Percentiles rank a stretch among this genome's conserved stretches.
These are phyloP conservation scores for Mortierella sp. DNA, from an alignment of 371 early-diverging fungal genomes.

Conservation along the genomic window DNA sequence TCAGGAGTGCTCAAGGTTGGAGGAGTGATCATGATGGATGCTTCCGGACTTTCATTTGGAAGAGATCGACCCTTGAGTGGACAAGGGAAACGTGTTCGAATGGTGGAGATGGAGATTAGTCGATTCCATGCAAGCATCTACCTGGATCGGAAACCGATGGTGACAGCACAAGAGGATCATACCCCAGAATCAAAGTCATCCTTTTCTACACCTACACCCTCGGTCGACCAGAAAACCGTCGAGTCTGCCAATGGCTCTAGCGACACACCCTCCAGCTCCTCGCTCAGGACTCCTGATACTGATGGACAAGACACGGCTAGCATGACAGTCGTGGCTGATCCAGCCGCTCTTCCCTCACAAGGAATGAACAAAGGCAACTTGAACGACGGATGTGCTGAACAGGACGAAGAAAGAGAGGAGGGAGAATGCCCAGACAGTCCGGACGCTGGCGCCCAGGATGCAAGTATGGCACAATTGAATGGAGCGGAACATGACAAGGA, in stretches of 20 bases:
- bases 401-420: constrained; percentile 14
- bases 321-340: too few relatives aligned
- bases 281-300: too few relatives aligned
- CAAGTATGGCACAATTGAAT: background rate
- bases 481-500: too few relatives aligned
- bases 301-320: too few relatives aligned
- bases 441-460: constrained; percentile 30
- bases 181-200: background rate
- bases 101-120: constrained; percentile 57
- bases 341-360: too few relatives aligned
- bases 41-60: constrained; percentile 54
- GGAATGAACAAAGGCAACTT: background rate
- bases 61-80: constrained; percentile 54
- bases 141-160: constrained; percentile 28
- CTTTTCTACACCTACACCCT: background rate
- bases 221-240: background rate
- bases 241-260: too few relatives aligned
- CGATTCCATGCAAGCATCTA: constrained; percentile 59
- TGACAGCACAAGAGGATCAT: constrained; percentile 6
- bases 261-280: too few relatives aligned
- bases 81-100: constrained; percentile 49
- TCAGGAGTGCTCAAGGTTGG: constrained; percentile 47
- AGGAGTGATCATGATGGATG: constrained; percentile 52
- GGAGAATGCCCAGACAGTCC: constrained; percentile 47
- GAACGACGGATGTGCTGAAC: too few relatives aligned